These are phyloP conservation scores for Rhizophagus clarus DNA, from an alignment of 192 early-diverging fungal genomes.

Conservation along the genomic window DNA sequence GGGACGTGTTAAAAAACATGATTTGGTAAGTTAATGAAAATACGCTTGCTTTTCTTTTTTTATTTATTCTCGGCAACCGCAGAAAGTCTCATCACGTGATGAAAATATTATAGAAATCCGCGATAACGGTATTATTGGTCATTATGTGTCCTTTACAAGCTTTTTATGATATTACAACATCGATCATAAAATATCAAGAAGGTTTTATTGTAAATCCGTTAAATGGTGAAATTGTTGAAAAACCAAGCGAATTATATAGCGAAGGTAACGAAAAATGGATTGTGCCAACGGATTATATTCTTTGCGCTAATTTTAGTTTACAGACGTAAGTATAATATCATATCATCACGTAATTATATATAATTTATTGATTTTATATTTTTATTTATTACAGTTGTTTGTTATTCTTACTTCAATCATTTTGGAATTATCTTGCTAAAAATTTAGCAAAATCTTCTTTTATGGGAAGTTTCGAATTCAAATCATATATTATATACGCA, in stretches of 20 bases:
- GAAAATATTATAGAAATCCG: constrained; percentile 18
- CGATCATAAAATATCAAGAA: constrained; percentile 43
- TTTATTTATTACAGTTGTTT: constrained; percentile 36
- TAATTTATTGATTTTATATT: neutral
- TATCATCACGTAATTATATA: neutral
- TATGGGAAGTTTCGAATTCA: constrained; percentile 48
- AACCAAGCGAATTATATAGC: constrained; percentile 36
- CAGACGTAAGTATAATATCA: constrained; percentile 42
- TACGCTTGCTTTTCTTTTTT: neutral
- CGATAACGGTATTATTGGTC: constrained; percentile 12
- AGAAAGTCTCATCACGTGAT: neutral
- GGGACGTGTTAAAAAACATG: constrained; percentile 16
- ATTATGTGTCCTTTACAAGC: constrained; percentile 17
- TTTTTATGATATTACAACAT: constrained; percentile 32
- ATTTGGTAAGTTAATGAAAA: constrained; percentile 12
- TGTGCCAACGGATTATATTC: constrained; percentile 36
- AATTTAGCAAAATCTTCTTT: constrained; percentile 44
- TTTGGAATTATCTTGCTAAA: constrained; percentile 48
- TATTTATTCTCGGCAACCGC: neutral
- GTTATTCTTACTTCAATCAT: constrained; percentile 45
- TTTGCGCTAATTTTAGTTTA: constrained; percentile 42
- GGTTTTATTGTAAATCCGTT: constrained; percentile 33
- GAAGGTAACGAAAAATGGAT: constrained; percentile 24
- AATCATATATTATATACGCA: constrained; percentile 46
- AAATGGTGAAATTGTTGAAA: constrained; percentile 32